A percentile compares a stretch with the other conserved stretches of the same genome.
Conservation (phyloP, 495 filamentous ascomycete species). For the Oidiodendron maius region DNA sequence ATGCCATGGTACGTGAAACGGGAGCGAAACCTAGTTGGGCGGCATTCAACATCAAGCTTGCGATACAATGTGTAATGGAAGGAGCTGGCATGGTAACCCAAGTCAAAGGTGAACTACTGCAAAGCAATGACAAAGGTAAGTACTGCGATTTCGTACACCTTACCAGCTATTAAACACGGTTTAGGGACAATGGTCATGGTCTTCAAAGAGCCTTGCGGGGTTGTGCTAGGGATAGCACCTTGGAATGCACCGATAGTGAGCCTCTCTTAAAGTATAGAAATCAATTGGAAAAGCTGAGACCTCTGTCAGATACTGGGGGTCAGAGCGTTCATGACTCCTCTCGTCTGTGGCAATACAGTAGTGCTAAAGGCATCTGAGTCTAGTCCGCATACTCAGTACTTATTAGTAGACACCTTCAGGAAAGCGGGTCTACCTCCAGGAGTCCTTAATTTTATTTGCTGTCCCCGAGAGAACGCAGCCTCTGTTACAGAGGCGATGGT, state of each 20-base stretch:
- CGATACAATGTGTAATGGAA: neutral
- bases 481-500: conserved; percentile 48
- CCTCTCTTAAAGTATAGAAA: neutral
- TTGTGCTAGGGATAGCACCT: conserved; percentile 30
- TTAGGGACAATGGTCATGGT: conserved; percentile 20
- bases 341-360: conserved; percentile 72
- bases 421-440: conserved; percentile 69
- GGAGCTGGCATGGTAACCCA: conserved; percentile 19
- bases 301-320: neutral
- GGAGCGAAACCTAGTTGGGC: neutral
- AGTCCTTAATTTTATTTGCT: conserved; percentile 48
- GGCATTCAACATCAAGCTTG: neutral
- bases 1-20: neutral
- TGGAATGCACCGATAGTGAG: conserved; percentile 29
- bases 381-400: conserved; percentile 67
- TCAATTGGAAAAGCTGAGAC: neutral
- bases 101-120: conserved; percentile 30
- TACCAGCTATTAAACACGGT: neutral
- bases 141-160: neutral
- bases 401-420: conserved; percentile 59
- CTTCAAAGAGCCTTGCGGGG: conserved; percentile 25
- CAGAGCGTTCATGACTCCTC: conserved; percentile 58
- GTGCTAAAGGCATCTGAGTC: conserved; percentile 72
- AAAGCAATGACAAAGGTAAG: conserved; percentile 25
- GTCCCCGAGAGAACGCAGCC: conserved; percentile 42